Evolutionary conservation across 495 filamentous ascomycete species (phyloP).

Genomic region (Sphaerosporella brunnea): DNA sequence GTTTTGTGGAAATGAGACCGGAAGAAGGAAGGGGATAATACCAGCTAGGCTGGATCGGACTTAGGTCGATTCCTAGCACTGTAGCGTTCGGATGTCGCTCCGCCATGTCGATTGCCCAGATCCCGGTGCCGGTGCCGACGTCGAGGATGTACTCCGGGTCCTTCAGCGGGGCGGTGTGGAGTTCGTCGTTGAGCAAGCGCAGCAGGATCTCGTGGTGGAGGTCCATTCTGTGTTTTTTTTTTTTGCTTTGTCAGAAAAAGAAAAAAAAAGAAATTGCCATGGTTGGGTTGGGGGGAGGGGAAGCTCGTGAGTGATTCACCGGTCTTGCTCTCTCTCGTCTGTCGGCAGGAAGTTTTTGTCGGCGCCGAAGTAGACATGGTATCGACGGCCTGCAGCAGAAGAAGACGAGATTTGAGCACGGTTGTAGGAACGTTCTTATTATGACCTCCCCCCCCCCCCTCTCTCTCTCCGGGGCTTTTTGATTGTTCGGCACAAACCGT

Average conservation of each 20-base stretch:
- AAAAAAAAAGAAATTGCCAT: too few species aligned
- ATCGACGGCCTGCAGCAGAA: neutral
- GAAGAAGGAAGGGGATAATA: neutral
- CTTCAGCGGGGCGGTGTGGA: neutral
- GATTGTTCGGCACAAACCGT: neutral
- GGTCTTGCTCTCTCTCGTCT: neutral
- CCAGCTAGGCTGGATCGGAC: too few species aligned
- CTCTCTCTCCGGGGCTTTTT: neutral
- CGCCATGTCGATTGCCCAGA: neutral
- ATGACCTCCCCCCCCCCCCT: too few species aligned
- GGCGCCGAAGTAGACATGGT: neutral
- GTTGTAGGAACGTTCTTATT: too few species aligned
- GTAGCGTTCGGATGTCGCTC: neutral
- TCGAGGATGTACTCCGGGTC: too few species aligned
- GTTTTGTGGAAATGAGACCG: neutral
- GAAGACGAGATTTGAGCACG: neutral
- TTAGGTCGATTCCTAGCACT: neutral
- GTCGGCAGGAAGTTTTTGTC: neutral
- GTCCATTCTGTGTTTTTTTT: neutral
- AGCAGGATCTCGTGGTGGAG: neutral
- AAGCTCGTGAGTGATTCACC: neutral
- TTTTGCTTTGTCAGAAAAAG: neutral
- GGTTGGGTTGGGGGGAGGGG: neutral
- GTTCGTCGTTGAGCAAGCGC: neutral
- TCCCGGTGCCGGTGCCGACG: too few species aligned